phyloP scores from a whole-genome alignment of 1,139 yeast genomes.

The Blastobotrys proliferans region DNA sequence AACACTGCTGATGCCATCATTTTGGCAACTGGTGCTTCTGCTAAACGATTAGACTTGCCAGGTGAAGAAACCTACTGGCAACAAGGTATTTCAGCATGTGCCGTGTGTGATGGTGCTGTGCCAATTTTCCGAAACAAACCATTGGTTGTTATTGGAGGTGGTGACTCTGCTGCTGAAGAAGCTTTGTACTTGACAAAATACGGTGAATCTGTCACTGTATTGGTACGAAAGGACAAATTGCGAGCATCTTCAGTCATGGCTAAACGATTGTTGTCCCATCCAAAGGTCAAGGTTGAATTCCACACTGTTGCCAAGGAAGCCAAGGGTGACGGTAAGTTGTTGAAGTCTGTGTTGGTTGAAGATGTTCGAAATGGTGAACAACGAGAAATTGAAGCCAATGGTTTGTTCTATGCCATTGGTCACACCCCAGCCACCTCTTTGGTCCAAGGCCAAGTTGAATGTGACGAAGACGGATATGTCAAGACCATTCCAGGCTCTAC shows the following conservation, averaged over 20 bases:
- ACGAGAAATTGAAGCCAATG: slow-evolving; percentile 72
- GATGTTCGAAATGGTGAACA: slow-evolving; percentile 70
- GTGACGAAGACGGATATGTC: slow-evolving; percentile 86
- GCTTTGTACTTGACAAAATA: slow-evolving; percentile 94
- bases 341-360: slow-evolving; percentile 40
- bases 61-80: slow-evolving; percentile 99
- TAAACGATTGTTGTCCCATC: slow-evolving; percentile 77
- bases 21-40: slow-evolving; percentile 96
- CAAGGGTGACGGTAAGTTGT: slow-evolving; percentile 78
- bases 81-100: slow-evolving; percentile 98
- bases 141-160: slow-evolving; percentile 95
- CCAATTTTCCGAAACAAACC: slow-evolving; percentile 98
- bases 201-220: slow-evolving; percentile 88
- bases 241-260: slow-evolving; percentile 97
- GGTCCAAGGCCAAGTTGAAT: slow-evolving; percentile 70
- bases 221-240: slow-evolving; percentile 89
- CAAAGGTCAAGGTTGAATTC: slow-evolving; percentile 86
- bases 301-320: slow-evolving; percentile 85
- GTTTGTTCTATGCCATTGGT: slow-evolving; percentile 96
- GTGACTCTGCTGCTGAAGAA: slow-evolving; percentile 99
- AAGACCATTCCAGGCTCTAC: slow-evolving; percentile 86
- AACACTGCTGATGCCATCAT: slow-evolving; percentile 88
- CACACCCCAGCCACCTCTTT: slow-evolving; percentile 92
- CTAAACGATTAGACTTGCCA: slow-evolving; percentile 87
- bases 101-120: slow-evolving; percentile 99